phyloP scores from a whole-genome alignment of 805 yeast species.

The Middelhovenomyces tepae region DNA sequence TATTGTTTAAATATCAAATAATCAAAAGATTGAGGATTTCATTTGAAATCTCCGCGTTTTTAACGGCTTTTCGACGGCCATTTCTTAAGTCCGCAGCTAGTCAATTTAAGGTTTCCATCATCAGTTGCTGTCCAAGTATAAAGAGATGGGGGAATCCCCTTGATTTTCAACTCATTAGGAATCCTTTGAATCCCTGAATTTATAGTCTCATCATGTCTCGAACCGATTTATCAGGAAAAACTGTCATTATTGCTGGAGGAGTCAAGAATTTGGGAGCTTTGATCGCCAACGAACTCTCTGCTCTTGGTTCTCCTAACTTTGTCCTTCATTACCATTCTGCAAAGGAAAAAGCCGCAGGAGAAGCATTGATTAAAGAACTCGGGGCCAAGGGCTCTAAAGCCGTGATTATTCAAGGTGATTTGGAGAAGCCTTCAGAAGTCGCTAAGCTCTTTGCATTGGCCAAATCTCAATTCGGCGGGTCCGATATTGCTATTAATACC shows the following conservation, averaged over 20 bases:
- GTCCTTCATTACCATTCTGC: constrained; percentile 48
- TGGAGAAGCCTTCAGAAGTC: constrained; percentile 36
- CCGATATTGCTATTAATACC: constrained; percentile 59
- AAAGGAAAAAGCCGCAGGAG: constrained; percentile 30
- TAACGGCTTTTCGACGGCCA: too few relatives aligned
- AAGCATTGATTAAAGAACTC: constrained; percentile 32
- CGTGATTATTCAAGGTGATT: constrained; percentile 35
- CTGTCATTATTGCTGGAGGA: constrained; percentile 52
- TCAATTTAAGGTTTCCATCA: too few relatives aligned
- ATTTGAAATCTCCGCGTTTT: too few relatives aligned
- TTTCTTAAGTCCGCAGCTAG: too few relatives aligned
- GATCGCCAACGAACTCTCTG: constrained; percentile 47
- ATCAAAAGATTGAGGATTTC: too few relatives aligned
- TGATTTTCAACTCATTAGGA: too few relatives aligned
- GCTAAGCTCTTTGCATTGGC: constrained; percentile 40
- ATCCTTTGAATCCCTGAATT: too few relatives aligned
- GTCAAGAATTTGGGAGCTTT: constrained; percentile 51
- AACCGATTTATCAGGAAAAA: too few relatives aligned
- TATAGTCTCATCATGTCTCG: too few relatives aligned
- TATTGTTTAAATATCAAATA: too few relatives aligned
- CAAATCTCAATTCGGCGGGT: constrained; percentile 36
- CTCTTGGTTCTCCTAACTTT: constrained; percentile 40
- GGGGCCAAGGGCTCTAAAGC: constrained; percentile 33
- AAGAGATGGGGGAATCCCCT: too few relatives aligned
- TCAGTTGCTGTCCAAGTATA: too few relatives aligned